Percentiles rank a stretch among this genome's conserved stretches.
phyloP scores from a whole-genome alignment of 2,329 filamentous ascomycete genomes.

The Aspergillus neotritici region DNA sequence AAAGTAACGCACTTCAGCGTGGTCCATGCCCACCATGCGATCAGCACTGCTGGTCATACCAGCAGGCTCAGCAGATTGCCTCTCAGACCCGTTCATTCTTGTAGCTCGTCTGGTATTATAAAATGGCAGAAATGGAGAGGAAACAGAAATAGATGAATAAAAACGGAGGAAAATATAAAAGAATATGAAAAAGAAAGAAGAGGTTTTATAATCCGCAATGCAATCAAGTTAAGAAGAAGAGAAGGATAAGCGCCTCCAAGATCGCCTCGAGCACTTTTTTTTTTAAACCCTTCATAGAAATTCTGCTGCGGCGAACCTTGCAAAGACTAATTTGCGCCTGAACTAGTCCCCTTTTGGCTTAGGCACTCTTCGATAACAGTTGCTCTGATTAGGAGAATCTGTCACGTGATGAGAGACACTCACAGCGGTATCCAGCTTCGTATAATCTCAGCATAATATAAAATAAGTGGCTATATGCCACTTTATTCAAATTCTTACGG shows the following conservation, averaged over 20 bases:
- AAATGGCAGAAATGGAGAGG: not conserved
- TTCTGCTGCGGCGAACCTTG: conserved; percentile 16
- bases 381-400: too few species aligned
- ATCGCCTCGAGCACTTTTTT: conserved; percentile 19
- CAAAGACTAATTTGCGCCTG: conserved; percentile 8
- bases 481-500: too few species aligned
- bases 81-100: conserved; percentile 29
- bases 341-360: conserved; percentile 4
- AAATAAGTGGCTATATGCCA: too few species aligned
- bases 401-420: too few species aligned
- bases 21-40: conserved; percentile 61
- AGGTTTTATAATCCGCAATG: not conserved
- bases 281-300: conserved; percentile 25
- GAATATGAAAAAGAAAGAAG: not conserved
- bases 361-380: too few species aligned
- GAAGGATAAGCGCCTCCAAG: conserved; percentile 11
- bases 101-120: not conserved
- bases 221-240: conserved; percentile 4
- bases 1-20: conserved; percentile 98
- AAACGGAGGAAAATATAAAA: not conserved
- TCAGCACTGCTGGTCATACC: conserved; percentile 40
- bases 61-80: conserved; percentile 18
- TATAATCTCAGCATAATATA: too few species aligned
- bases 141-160: not conserved
- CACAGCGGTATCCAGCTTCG: too few species aligned